Conservation (phyloP, 345 rosid genomes). For the Iberis pinnata region DNA sequence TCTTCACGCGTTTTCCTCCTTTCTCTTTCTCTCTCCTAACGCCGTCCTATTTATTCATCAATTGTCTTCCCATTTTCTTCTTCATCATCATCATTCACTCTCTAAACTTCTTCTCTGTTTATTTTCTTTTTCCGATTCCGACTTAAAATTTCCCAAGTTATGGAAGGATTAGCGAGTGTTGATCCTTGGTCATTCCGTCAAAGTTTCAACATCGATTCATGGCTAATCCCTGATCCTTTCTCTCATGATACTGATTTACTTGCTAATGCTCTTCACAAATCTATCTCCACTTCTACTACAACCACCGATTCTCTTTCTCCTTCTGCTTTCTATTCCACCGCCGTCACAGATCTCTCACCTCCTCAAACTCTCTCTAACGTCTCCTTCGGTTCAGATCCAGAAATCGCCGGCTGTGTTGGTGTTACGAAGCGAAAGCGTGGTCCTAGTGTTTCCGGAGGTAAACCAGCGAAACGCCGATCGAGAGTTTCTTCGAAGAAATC, state of each 20-base stretch:
- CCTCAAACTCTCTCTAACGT: conserved; percentile 32
- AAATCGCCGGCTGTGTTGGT: not conserved
- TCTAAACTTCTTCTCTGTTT: no score
- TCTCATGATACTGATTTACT: conserved; percentile 26
- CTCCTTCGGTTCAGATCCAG: conserved; percentile 33
- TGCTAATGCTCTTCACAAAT: conserved; percentile 46
- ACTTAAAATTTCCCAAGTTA: no score
- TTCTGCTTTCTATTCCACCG: no score
- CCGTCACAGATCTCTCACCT: conserved; percentile 32
- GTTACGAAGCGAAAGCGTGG: conserved; percentile 31
- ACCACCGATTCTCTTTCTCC: conserved; percentile 2
- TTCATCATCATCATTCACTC: conserved; percentile 11
- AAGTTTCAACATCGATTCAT: conserved; percentile 24
- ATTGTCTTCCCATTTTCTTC: not conserved
- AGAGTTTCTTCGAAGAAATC: conserved; percentile 54
- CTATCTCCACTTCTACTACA: conserved; percentile 30
- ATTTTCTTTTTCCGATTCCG: no score
- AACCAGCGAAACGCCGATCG: conserved; percentile 57
- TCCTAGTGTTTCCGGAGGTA: conserved; percentile 26
- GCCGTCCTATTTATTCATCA: conserved; percentile 28
- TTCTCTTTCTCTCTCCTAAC: conserved; percentile 24
- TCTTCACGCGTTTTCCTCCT: conserved; percentile 22
- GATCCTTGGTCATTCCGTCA: conserved; percentile 28
- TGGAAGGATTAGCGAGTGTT: conserved; percentile 24
- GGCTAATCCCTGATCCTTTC: conserved; percentile 28